phyloP scores from a whole-genome alignment of 2,329 filamentous ascomycete species.

The Westerdykella aurantiaca region DNA sequence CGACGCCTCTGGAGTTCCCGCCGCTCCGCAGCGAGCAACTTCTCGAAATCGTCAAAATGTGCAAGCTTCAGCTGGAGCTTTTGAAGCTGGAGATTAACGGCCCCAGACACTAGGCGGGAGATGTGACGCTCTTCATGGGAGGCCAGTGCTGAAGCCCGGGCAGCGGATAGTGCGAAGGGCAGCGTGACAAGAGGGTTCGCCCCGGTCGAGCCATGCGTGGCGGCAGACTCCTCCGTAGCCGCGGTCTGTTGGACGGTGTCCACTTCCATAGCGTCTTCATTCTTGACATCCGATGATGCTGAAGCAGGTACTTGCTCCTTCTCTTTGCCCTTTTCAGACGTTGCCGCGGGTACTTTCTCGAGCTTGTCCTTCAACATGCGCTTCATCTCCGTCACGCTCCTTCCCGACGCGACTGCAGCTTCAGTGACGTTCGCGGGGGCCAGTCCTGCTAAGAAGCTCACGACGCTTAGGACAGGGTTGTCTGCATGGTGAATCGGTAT shows the following conservation, averaged over 20 bases:
- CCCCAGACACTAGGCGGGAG: slow-evolving; percentile 84
- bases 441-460: slow-evolving; percentile 86
- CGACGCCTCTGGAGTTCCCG: slow-evolving; percentile 86
- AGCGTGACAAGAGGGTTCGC: slow-evolving; percentile 59
- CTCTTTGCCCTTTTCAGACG: slow-evolving; percentile 51
- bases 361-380: slow-evolving; percentile 72
- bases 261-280: slow-evolving; percentile 57
- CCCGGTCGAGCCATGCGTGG: slow-evolving; percentile 3
- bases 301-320: slow-evolving; percentile 46
- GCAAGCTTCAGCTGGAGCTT: slow-evolving; percentile 94
- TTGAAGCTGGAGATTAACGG: slow-evolving; percentile 87
- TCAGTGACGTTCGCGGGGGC: slow-evolving; percentile 87
- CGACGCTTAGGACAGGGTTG: slow-evolving; percentile 94
- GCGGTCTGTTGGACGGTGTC: slow-evolving; percentile 47
- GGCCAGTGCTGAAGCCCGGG: slow-evolving; percentile 77
- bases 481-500: slow-evolving; percentile 88
- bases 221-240: slow-evolving; percentile 36
- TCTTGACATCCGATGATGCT: slow-evolving; percentile 50
- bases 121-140: slow-evolving; percentile 97
- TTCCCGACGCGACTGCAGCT: slow-evolving; percentile 67
- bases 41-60: slow-evolving; percentile 95
- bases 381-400: slow-evolving; percentile 80
- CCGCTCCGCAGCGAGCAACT: slow-evolving; percentile 83
- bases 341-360: slow-evolving; percentile 50
- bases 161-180: slow-evolving; percentile 78